Percentiles rank a stretch among this genome's conserved stretches.
phyloP scores from a whole-genome alignment of 1,284 basidiomycete genomes.

The Microbotryum saponariae region DNA sequence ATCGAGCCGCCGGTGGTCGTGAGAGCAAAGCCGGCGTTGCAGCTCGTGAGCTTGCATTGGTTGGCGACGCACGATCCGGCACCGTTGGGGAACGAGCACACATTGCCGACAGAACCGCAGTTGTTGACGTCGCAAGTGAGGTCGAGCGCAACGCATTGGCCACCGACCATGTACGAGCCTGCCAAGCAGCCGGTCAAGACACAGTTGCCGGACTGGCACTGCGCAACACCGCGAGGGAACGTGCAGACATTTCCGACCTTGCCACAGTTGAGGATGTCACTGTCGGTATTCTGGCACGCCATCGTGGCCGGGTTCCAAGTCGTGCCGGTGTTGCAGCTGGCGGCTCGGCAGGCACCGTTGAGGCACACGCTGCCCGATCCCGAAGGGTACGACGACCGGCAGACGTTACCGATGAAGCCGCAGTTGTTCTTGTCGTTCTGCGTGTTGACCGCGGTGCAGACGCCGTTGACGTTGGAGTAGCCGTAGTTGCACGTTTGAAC shows the following conservation, averaged over 20 bases:
- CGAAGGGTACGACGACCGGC: not conserved
- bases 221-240: no score
- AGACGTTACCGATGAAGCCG: conserved; percentile 9
- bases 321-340: conserved; percentile 3
- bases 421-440: conserved; percentile 22
- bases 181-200: no score
- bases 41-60: conserved; percentile 6
- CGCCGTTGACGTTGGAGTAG: conserved; percentile 10
- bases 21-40: conserved; percentile 4
- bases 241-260: not conserved
- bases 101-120: conserved; percentile 11
- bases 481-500: conserved; percentile 12
- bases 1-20: not conserved
- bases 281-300: not conserved
- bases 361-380: conserved; percentile 7
- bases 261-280: conserved; percentile 8
- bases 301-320: not conserved
- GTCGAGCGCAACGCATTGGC: conserved; percentile 3
- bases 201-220: no score
- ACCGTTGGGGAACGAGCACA: conserved; percentile 13
- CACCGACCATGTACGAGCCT: not conserved
- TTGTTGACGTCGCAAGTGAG: conserved; percentile 19
- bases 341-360: not conserved
- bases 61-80: conserved; percentile 7
- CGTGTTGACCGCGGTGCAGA: conserved; percentile 11